Evolutionary conservation across 2,329 filamentous ascomycete genomes (phyloP), one percentile per base, ranked within the genome.

Genomic region (Madurella mycetomatis): DNA sequence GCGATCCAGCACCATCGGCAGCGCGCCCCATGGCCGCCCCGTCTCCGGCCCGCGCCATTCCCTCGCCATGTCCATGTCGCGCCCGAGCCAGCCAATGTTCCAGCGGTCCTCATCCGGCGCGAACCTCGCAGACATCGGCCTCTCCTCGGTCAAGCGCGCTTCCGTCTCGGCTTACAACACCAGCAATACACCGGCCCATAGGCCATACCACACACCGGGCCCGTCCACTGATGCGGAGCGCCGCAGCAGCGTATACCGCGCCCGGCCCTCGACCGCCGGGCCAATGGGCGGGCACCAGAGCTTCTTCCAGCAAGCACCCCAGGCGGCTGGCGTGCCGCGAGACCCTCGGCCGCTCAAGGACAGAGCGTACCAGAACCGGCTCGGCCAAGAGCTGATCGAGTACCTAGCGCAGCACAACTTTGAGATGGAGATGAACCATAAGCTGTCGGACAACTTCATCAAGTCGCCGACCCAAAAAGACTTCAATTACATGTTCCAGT

Each of bases 401-500:
- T 99, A 95, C 68, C 80, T 99, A 67, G 86, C 90, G 0, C 86
- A 92, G 54, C 87, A 96, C 70, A 96, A 96, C 67, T 99, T 97
- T 66, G 94, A 99, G 72, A 85, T 96, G 80, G 92, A 97, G 64
- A 96, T 95, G 86, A 96, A 95, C 73, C 89, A 97, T 69, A 87
- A 85, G 1, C 77, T 99, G n/a, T 89, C 90, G 1, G 87, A 88
- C 60, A 96, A 96, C 65, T 88, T 90, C 7, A 85, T 96, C 68
- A 92, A 90, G 65, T 95, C 90, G 42, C 95, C 94, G 0, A 99
- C 92, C 1, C 92, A 97, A 64, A 99, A 99, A 68, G 94, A 99
- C 69, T 99, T 99, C 75, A 94, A 95, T 66, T 87, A 83, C 71
- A 95, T 99, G 80, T 99, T 99, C 67, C 91, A 97, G 66, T 99